Evolutionary conservation across 2,329 filamentous ascomycete species (phyloP), one percentile per base, ranked within the genome.

Genomic region (Ascochyta viciae-villosae): DNA sequence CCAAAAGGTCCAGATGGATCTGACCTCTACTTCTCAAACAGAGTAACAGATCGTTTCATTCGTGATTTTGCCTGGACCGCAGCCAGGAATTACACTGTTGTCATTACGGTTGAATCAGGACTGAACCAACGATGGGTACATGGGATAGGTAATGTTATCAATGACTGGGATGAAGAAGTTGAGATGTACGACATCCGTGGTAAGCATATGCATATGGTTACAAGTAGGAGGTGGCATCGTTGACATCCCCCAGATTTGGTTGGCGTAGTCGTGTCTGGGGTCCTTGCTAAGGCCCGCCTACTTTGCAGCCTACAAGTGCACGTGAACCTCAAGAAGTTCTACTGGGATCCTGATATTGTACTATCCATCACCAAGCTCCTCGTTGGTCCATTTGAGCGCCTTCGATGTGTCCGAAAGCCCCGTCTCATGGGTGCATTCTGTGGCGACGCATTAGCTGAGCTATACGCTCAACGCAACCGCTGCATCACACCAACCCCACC

Each of bases 161-260:
- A 13, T 12, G 22, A 44, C 1, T 75, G 70, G 71, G 67, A 73
- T 27, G 70, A 73, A 50, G 72, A 75, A 44, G 71, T 75, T 1
- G 72, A 75, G 45, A 63, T 75, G 27, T 75, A 75, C 50, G 72
- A 75, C 46, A 68, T 74, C 9, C 62, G 72, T 54, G 67, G 67
- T 70, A 37, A 33, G 57, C 10, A 13, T 50, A 1, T 9, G 4
- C 12, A 22, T 9, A 8, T 6, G 43, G 10, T 19, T 13, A 31
- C 13, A 9, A 47, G 10, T n/a, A 5, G 19, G 4, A n/a, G 1
- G 8, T 10, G 15, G 7, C 7, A 31, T 44, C n/a, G 56, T 31
- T 52, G 23, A 58, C 35, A 0, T 1, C 1, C 16, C 9, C 2
- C 38, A 71, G 72, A 74, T 51, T 74, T 73, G 43, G 60, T 73